Percentiles rank a stretch among this genome's conserved stretches.
Conservation (phyloP, 768 basidiomycete species). For the Chiua virens region DNA sequence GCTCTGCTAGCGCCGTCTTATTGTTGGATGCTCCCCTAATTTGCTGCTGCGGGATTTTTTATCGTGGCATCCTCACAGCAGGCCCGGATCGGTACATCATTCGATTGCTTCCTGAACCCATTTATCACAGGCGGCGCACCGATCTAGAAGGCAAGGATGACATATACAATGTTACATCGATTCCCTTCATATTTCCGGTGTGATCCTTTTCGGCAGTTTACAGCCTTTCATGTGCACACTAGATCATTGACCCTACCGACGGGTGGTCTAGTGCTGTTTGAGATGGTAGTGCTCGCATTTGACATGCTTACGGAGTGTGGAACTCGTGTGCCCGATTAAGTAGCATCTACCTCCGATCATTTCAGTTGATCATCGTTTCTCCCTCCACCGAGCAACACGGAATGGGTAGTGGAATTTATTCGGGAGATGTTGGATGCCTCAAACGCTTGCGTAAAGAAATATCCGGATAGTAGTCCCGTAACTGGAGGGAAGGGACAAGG, state of each 20-base stretch:
- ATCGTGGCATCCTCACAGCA: conserved; percentile 16
- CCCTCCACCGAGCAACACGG: conserved; percentile 14
- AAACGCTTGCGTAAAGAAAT: conserved; percentile 70
- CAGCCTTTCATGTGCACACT: conserved; percentile 10
- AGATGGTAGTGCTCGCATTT: conserved; percentile 4
- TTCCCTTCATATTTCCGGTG: conserved; percentile 9
- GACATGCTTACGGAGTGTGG: conserved; percentile 10
- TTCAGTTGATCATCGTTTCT: conserved; percentile 17
- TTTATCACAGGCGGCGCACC: conserved; percentile 6
- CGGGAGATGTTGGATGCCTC: conserved; percentile 38
- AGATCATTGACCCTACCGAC: conserved; percentile 7
- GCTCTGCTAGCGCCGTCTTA: conserved; percentile 9
- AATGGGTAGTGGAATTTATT: conserved; percentile 14
- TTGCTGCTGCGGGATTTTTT: conserved; percentile 3
- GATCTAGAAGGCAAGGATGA: conserved; percentile 14
- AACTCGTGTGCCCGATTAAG: conserved; percentile 9
- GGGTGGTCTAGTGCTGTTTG: conserved; percentile 2
- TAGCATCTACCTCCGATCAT: conserved; percentile 18
- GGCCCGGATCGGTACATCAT: conserved; percentile 13
- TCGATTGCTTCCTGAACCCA: conserved; percentile 10
- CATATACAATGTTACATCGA: conserved; percentile 15
- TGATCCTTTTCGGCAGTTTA: conserved; percentile 7
- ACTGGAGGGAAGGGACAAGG: conserved; percentile 47
- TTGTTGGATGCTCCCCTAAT: conserved; percentile 10
- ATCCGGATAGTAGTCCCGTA: conserved; percentile 66